Conservation (phyloP, 164 flowering plant species). For the Saururus chinensis region DNA sequence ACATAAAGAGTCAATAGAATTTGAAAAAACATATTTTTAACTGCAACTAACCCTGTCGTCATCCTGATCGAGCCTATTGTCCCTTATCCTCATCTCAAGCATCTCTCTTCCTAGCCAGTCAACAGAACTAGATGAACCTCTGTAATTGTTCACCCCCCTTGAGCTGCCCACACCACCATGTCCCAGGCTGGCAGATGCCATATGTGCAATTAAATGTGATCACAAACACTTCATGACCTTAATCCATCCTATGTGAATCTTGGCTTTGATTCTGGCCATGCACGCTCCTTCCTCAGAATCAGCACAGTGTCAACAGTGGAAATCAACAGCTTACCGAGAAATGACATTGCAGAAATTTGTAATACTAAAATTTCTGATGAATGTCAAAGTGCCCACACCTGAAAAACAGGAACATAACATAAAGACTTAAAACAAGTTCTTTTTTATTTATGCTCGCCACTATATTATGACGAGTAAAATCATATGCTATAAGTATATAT, state of each 20-base stretch:
- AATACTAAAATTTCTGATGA: too few species aligned
- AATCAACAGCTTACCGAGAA: background rate
- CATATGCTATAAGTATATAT: too few species aligned
- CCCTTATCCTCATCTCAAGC: constrained; percentile 85
- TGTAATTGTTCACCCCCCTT: constrained; percentile 50
- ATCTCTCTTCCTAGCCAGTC: constrained; percentile 89
- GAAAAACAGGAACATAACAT: too few species aligned
- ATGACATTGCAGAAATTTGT: background rate
- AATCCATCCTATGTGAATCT: background rate
- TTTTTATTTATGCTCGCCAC: too few species aligned
- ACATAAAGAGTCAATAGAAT: constrained; percentile 1
- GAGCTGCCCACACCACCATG: constrained; percentile 85
- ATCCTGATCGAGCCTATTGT: constrained; percentile 49
- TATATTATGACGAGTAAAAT: too few species aligned
- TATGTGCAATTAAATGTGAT: constrained; percentile 9
- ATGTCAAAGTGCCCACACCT: background rate
- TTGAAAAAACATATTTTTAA: background rate
- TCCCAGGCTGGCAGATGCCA: constrained; percentile 78
- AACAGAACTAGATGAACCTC: constrained; percentile 75
- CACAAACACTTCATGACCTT: constrained; percentile 1
- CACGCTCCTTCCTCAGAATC: background rate
- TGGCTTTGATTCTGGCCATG: background rate
- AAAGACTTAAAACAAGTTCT: too few species aligned
- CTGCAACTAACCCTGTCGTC: constrained; percentile 56
- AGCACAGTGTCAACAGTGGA: background rate